Evolutionary conservation across 768 basidiomycete species (phyloP).

Genomic region (Tulasnella sp.): DNA sequence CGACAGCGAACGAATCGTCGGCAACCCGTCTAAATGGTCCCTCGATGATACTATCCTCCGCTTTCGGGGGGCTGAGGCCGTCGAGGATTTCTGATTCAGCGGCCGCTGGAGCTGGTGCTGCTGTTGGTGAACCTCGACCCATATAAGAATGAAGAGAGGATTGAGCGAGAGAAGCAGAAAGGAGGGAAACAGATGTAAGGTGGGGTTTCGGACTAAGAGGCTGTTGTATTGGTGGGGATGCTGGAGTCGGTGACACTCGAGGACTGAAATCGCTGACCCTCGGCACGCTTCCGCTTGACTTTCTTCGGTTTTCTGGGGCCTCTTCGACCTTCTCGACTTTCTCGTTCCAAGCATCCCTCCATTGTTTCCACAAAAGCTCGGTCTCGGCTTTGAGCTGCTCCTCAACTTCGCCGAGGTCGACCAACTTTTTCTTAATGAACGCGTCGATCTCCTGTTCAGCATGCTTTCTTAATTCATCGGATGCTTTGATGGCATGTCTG

Average conservation of each 20-base stretch:
- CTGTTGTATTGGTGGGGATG: background rate
- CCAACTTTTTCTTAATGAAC: slow-evolving; percentile 4
- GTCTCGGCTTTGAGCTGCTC: background rate
- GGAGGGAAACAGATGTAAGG: slow-evolving; percentile 5
- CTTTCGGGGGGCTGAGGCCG: background rate
- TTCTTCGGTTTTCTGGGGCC: background rate
- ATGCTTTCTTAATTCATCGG: slow-evolving; percentile 12
- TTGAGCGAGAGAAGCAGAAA: slow-evolving; percentile 17
- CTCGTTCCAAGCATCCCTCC: slow-evolving; percentile 6
- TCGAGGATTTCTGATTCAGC: background rate
- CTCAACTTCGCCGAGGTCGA: background rate
- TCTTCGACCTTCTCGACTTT: background rate
- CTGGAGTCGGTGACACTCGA: background rate
- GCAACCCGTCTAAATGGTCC: background rate
- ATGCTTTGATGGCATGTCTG: slow-evolving; percentile 5
- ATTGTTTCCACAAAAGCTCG: slow-evolving; percentile 14
- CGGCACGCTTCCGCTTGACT: background rate
- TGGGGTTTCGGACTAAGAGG: background rate
- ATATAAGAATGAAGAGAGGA: slow-evolving; percentile 13
- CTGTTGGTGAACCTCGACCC: background rate
- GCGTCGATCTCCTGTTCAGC: slow-evolving; percentile 7
- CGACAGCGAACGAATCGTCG: slow-evolving; percentile 9
- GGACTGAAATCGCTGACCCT: slow-evolving; percentile 1
- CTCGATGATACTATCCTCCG: background rate
- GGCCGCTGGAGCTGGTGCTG: background rate